phyloP scores from a whole-genome alignment of 2,329 filamentous ascomycete genomes.

The Nannizziopsis barbatae region DNA sequence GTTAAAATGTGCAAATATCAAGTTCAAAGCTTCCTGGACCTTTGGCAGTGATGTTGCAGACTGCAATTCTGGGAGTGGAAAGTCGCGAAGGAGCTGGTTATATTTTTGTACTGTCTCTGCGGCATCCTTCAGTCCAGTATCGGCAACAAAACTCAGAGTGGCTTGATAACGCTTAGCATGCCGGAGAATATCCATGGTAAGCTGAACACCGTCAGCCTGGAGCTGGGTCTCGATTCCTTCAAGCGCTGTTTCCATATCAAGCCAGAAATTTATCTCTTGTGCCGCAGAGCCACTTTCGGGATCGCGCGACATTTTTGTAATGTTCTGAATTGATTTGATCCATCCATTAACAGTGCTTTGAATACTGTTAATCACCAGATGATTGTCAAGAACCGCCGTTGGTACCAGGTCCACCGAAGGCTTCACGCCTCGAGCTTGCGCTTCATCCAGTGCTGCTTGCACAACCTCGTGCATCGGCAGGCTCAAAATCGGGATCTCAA shows the following conservation, averaged over 20 bases:
- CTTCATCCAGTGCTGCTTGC: conserved; percentile 71
- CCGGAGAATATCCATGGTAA: conserved; percentile 90
- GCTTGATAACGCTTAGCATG: conserved; percentile 97
- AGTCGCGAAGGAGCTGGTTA: conserved; percentile 97
- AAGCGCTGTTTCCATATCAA: conserved; percentile 89
- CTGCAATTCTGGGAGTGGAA: conserved; percentile 85
- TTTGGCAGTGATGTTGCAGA: conserved; percentile 84
- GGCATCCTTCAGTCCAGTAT: conserved; percentile 91
- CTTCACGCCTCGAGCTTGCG: conserved; percentile 53
- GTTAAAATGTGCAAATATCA: conserved; percentile 91
- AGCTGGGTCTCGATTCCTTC: conserved; percentile 87
- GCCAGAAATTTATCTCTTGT: conserved; percentile 98
- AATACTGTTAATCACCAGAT: conserved; percentile 81
- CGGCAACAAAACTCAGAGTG: conserved; percentile 89
- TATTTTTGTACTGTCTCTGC: conserved; percentile 97
- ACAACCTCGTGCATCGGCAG: conserved; percentile 82
- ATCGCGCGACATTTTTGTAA: conserved; percentile 88
- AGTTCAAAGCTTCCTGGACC: conserved; percentile 73
- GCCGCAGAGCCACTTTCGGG: conserved; percentile 67
- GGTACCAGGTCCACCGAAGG: conserved; percentile 72
- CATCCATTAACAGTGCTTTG: conserved; percentile 91
- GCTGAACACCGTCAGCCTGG: conserved; percentile 70
- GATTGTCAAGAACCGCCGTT: conserved; percentile 66
- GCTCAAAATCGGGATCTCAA: conserved; percentile 88
- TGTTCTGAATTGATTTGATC: conserved; percentile 97